These are phyloP conservation scores for Pulicaria dysenterica DNA, from an alignment of 129 eudicot species.

Conservation along the genomic window DNA sequence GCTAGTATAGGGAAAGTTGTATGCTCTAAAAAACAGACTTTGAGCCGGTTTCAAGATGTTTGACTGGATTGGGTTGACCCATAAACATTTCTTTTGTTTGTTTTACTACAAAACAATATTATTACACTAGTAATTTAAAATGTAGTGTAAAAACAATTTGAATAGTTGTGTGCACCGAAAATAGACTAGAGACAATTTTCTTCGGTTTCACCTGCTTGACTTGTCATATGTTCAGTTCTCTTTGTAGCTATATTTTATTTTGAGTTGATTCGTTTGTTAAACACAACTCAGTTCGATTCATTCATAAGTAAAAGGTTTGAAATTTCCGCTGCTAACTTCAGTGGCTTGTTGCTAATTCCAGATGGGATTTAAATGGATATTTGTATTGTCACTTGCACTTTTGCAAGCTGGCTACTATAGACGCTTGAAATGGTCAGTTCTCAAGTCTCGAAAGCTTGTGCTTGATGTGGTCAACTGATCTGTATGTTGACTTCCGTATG, in stretches of 20 bases:
- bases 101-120: too few relatives aligned
- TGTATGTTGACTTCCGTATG: neutral
- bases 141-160: too few relatives aligned
- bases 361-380: constrained; percentile 94
- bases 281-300: neutral
- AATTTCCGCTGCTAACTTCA: neutral
- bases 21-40: too few relatives aligned
- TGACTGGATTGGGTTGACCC: too few relatives aligned
- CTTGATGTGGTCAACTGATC: constrained; percentile 79
- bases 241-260: neutral
- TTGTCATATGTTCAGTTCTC: neutral
- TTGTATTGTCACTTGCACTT: constrained; percentile 71
- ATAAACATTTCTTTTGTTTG: too few relatives aligned
- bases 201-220: too few relatives aligned
- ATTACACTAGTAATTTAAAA: too few relatives aligned
- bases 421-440: constrained; percentile 73
- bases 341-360: constrained; percentile 24
- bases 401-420: constrained; percentile 75
- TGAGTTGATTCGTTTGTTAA: neutral
- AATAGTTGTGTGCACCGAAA: too few relatives aligned
- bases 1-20: too few relatives aligned
- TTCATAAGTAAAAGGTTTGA: neutral
- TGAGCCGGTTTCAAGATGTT: too few relatives aligned
- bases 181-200: too few relatives aligned
- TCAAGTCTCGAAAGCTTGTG: constrained; percentile 78